Base-by-base conservation (phyloP, 78 protist genomes). In the Speleostelium caveatum region DNA sequence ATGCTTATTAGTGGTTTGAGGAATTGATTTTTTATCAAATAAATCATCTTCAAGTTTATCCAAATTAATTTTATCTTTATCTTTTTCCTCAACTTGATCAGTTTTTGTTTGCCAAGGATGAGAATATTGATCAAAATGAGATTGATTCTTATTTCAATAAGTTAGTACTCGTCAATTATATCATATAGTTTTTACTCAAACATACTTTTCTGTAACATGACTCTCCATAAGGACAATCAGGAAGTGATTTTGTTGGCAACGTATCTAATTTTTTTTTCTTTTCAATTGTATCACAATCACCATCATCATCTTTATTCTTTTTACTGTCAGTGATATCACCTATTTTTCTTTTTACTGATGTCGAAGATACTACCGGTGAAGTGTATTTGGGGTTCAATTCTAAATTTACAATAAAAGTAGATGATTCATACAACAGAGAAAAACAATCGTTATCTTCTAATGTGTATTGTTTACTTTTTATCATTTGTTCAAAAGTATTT, bases 401-500 rank as follows among this genome's bases (percentile, higher is more conserved):
- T 59, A 83, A 56, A 51, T 22, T 26, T 1, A 83, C 72, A 8
- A 5, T 14, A 33, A 71, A 69, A 16, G 79, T 69, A 35, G 26
- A 59, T 49, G 30, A 24, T 60, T 83, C 91, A 60, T 36, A 83
- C 22, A 83, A 58, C 3, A 83, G 21, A 42, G 91, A 83, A 42
- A 83, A 83, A 36, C 42, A 45, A 69, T 83, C 91, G 5, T 38
- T 33, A 69, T 83, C 79, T 0, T 83, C 79, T 28, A 83, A 42
- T 28, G 2, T 24, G 69, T 83, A 83, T 6, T 83, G 56, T 53
- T 83, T 63, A 71, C 38, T 55, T n/a, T 56, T 83, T 6, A 33
- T 60, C 91, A 83, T 83, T 58, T 67, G 79, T 3, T 41, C 36
- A 30, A 83, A 83, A n/a, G n/a, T 45, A 56, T 83, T 73, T n/a